Evolutionary conservation across 1,284 basidiomycete genomes (phyloP), one percentile per base, ranked within the genome.

Genomic region (Naganishia liquefaciens): DNA sequence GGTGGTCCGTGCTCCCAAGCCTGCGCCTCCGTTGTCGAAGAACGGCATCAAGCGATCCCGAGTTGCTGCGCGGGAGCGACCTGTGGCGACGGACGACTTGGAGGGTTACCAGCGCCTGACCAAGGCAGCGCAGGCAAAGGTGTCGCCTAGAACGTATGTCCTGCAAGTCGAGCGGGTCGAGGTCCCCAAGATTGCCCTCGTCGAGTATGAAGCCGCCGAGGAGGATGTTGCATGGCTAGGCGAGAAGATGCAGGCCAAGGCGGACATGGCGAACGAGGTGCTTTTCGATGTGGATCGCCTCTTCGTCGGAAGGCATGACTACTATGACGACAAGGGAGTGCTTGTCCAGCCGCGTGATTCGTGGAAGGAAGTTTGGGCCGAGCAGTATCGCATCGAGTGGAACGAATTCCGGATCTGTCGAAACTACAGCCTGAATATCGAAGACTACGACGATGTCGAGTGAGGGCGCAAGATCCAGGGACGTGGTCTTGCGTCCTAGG

Each of bases 291-390:
- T 15, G 6, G 42, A 46, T 6, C 23, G 27, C 33, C 39, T 57
- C 37, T 57, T 57, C 43, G 27, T 39, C 2, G 54, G 54, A 19
- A 44, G 54, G 42, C 54, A 57, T 15, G 47, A 28, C 5, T 57
- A 57, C n/a, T 17, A 43, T 2, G 27, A 57, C 23, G 28, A 21
- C 7, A 30, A 37, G 43, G 43, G 28, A 15, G 13, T 1, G 2
- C 28, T 57, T 25, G 43, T 47, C 9, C 5, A 23, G 17, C 1
- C 1, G 23, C 72, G 78, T 44, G 76, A 77, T 17, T 86, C 85
- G 39, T 87, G 87, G 85, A 78, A 89, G 75, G 81, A 81, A 54
- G 81, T 84, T 71, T 80, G 87, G 40, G 80, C 9, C 43, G 25
- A 33, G 43, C 6, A 47, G 27, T 30, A 27, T 5, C 43, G 54